Base-by-base conservation (phyloP, 2,329 filamentous ascomycete genomes). In the Arachnopeziza araneosa region DNA sequence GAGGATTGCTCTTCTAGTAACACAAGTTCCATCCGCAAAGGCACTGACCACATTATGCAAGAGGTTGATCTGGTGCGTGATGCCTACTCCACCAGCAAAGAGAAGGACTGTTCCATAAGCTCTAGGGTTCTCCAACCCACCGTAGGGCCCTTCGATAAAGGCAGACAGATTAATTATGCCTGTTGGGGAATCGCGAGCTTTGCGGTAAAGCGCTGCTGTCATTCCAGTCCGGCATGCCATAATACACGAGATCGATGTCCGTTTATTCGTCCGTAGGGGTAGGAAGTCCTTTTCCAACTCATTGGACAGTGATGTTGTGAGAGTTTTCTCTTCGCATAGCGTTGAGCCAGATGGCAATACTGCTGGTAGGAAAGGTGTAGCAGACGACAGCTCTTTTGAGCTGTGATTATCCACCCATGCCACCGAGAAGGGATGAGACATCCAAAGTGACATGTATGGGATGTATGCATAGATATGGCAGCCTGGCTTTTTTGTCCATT, bases 401-500 rank as follows among this genome's bases (percentile, higher is more conserved):
- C 5, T 12, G 21, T 76, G 79, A 61, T 89, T 85, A 62, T 90
- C 86, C 65, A 83, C 85, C 89, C 89, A 92, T 30, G 87, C 86
- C 50, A 91, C 78, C 3, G 87, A 89, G 76, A 91, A 92, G 1
- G 89, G 89, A 69, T 92, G 89, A 54, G 86, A 90, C 68, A 89
- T 88, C 84, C 84, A 88, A 63, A 84, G 79, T 63, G 86, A 86
- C 69, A 92, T 78, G 14, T 79, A 77, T 7, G 89, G 89, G 74
- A 92, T 80, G 75, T 91, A 91, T 21, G 91, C 75, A 72, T 91
- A 92, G 51, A 88, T 85, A 71, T 92, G 88, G 73, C 90, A 87
- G 36, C 89, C 88, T 0, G 89, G 86, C 55, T 78, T 77, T 78
- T 89, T 89, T 52, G 76, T 80, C 87, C 88, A 92, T 10, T 86